These are phyloP conservation scores for Stenogyne calaminthoides DNA, from an alignment of 305 asterid species.

Conservation along the genomic window DNA sequence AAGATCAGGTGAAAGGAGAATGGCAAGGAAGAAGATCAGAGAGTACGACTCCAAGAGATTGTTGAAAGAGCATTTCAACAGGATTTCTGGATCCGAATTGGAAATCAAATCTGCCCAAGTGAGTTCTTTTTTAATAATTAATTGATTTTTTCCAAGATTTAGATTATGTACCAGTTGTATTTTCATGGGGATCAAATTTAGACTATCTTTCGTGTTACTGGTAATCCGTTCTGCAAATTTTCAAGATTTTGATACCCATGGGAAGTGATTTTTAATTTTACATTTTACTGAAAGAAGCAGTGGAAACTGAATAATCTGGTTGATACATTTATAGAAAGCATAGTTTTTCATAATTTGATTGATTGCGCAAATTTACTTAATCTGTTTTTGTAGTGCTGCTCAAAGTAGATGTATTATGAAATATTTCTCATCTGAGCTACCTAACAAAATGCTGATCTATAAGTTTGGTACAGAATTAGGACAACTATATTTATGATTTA, in stretches of 20 bases:
- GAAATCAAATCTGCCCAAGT: slow-evolving; percentile 92
- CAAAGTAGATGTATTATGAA: slow-evolving; percentile 17
- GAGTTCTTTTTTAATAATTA: slow-evolving; percentile 27
- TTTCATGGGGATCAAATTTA: slow-evolving; percentile 24
- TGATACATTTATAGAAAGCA: neutral
- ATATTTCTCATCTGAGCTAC: slow-evolving; percentile 19
- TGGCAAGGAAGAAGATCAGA: slow-evolving; percentile 99
- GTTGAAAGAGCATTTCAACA: slow-evolving; percentile 92
- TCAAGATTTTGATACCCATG: slow-evolving; percentile 10
- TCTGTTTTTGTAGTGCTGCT: neutral
- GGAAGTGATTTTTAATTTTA: neutral
- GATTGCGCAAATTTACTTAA: slow-evolving; percentile 27
- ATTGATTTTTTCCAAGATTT: neutral
- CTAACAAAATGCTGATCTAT: neutral
- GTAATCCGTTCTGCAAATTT: neutral
- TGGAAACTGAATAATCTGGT: neutral
- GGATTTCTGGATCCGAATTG: slow-evolving; percentile 82
- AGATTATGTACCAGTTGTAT: neutral
- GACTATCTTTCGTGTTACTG: neutral
- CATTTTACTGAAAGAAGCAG: slow-evolving; percentile 12
- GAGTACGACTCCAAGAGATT: slow-evolving; percentile 97
- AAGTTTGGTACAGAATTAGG: slow-evolving; percentile 8
- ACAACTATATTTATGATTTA: neutral
- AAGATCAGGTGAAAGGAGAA: slow-evolving; percentile 46
- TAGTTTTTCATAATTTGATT: neutral